Evolutionary conservation across 2,329 filamentous ascomycete species (phyloP).

Genomic region (Periconia digitata): DNA sequence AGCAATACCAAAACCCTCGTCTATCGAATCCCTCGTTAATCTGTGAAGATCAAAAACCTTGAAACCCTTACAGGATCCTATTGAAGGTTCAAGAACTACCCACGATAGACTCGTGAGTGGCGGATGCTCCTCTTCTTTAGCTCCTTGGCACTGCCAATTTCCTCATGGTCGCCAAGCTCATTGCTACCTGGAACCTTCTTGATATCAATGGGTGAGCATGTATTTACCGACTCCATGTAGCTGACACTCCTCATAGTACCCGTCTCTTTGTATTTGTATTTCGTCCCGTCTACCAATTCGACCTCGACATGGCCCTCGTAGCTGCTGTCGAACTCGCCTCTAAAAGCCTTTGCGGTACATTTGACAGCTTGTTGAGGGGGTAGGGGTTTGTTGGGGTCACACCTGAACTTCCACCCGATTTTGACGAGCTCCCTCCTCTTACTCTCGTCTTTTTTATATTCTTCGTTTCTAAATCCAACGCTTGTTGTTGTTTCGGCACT

Average conservation of each 20-base stretch:
- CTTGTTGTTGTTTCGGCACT: not conserved
- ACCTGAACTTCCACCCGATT: too few species aligned
- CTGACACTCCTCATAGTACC: not conserved
- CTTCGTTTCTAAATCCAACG: too few species aligned
- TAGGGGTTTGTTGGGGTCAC: too few species aligned
- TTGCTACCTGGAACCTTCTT: constrained; percentile 1
- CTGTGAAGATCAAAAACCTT: too few species aligned
- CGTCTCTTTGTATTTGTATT: not conserved
- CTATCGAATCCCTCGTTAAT: too few species aligned
- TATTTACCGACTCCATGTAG: not conserved
- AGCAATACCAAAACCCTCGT: too few species aligned
- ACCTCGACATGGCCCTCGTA: constrained; percentile 2
- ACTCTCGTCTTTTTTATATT: too few species aligned
- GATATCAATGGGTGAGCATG: not conserved
- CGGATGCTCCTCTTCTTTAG: too few species aligned
- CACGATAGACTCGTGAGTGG: too few species aligned
- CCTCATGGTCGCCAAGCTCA: not conserved
- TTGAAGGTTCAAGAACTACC: too few species aligned
- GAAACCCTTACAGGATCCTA: too few species aligned
- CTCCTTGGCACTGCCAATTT: not conserved
- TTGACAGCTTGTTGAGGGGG: constrained; percentile 1
- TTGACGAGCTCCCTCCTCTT: too few species aligned
- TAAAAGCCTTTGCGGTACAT: not conserved
- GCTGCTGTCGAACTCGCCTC: not conserved
- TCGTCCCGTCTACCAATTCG: constrained; percentile 1